Evolutionary conservation across 2,329 filamentous ascomycete species (phyloP).

Genomic region (Fusarium tjaetaba): DNA sequence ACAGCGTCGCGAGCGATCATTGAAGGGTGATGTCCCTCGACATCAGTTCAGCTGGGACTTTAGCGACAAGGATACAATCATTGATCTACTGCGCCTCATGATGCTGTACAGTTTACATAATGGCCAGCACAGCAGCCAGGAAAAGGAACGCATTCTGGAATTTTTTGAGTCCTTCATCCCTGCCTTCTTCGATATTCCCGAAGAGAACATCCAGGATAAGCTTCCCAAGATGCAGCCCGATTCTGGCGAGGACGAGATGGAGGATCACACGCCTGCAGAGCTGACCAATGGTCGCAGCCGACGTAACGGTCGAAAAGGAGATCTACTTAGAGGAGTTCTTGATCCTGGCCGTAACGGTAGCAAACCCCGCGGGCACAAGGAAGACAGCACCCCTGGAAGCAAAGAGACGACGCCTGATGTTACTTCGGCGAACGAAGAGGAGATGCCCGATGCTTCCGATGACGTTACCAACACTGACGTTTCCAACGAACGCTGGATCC

Average conservation of each 20-base stretch:
- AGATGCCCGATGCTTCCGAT: conserved; percentile 71
- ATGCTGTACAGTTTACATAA: conserved; percentile 73
- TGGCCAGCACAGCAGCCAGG: conserved; percentile 74
- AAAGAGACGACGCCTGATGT: conserved; percentile 90
- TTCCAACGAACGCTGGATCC: conserved; percentile 73
- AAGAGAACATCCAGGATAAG: conserved; percentile 73
- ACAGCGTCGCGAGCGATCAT: conserved; percentile 76
- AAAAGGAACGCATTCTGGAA: conserved; percentile 77
- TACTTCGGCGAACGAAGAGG: conserved; percentile 80
- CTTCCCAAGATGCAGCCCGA: conserved; percentile 75
- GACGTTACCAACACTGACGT: conserved; percentile 69
- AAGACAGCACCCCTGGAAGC: conserved; percentile 82
- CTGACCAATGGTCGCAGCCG: conserved; percentile 74
- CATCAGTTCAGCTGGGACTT: conserved; percentile 83
- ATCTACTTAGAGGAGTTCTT: conserved; percentile 85
- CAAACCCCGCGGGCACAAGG: conserved; percentile 76
- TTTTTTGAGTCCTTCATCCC: conserved; percentile 83
- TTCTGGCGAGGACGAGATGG: conserved; percentile 80
- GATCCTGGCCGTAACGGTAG: conserved; percentile 80
- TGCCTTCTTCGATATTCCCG: conserved; percentile 78
- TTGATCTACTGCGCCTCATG: conserved; percentile 70
- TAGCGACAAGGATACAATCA: conserved; percentile 73
- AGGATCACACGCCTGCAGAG: conserved; percentile 77
- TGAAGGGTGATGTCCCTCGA: conserved; percentile 68
- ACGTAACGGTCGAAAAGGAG: conserved; percentile 79